Evolutionary conservation across 768 basidiomycete species (phyloP), one percentile per base, ranked within the genome.

Genomic region (Coprinopsis marcescibilis): DNA sequence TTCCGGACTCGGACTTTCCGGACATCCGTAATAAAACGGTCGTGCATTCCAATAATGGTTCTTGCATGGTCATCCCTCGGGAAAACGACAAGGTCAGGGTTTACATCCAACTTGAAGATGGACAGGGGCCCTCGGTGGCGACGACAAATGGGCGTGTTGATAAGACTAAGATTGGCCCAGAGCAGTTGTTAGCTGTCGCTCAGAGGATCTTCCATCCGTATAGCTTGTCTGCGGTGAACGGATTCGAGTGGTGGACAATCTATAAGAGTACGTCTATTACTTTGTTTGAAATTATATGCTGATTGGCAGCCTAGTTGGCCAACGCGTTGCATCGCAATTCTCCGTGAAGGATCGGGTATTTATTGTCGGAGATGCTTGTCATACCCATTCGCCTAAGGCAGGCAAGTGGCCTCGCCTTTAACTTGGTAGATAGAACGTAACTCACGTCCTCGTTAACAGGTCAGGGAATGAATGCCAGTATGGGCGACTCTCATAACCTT

Each of bases 381-480:
- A 81, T 57, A 81, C 79, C 1, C 80, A 81, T 61, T 81, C 77
- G 0, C 80, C 80, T 0, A 83, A 83, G 65, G 80, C 78, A 50
- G 78, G 81, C 78, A 36, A 34, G 66, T 39, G 17, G 29, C 29
- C 24, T n/a, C 4, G 4, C 19, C 26, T 20, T n/a, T 14, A 23
- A 6, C 13, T 29, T 2, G 5, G 2, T 0, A 43, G 7, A 35
- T 14, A 25, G 26, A 3, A 32, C 0, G 29, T 17, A 24, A 8
- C 13, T 51, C 17, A 43, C 12, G 13, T 36, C 4, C 36, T 17
- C 25, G 11, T 34, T 20, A 21, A 2, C 47, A 80, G 80, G 84
- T 12, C 85, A 87, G 59, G 85, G 83, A 10, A 81, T 85, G 83
- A 85, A 85, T 54, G 84, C 83, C 6, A 80, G 80, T 51, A 85